Evolutionary conservation across 345 rosid species (phyloP), one percentile per base, ranked within the genome.

Genomic region (Citrus inodora): DNA sequence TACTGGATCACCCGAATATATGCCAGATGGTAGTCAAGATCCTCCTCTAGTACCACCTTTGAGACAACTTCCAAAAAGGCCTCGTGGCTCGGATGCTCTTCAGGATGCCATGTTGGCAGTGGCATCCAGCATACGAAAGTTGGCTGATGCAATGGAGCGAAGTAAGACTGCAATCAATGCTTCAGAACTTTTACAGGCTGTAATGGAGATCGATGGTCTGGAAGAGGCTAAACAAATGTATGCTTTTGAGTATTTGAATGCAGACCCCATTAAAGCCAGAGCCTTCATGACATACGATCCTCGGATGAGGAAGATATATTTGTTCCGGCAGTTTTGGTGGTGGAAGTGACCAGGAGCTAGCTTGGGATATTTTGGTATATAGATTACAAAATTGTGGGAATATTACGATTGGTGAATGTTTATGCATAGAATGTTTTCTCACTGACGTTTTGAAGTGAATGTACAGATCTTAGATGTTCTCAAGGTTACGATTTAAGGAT

Each of bases 281-380:
- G 98, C 96, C 30, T 91, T 93, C 88, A 77, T 93, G 96, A 88
- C 96, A 24, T 90, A 93, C 75, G 80, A 90, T 83, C 78, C 70
- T 71, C 88, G 96, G 72, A 92, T 93, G 98, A 83, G 96, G 82
- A 93, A 87, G 81, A 71, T 87, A 24, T 93, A 89, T 83, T 82
- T 93, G 80, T 93, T 85, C 74, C 85, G 94, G 72, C 96, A 93
- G 85, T 93, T 93, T 85, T 93, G 96, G 96, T 93, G 96, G 92
- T 93, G 98, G 96, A 93, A 89, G 83, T 90, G 87, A 93, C 75
- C 24, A 35, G 5, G 68, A 35, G 35, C 7, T 17, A 27, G 4
- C 53, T n/a, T 68, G 58, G 37, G 67, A 27, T 53, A 33, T 70
- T 37, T 58, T 61, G 42, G 82, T 84, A 69, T 67, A 83, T 83